Evolutionary conservation across 108 stramenopile species (phyloP).

Genomic region (Skeletonema tropicum): DNA sequence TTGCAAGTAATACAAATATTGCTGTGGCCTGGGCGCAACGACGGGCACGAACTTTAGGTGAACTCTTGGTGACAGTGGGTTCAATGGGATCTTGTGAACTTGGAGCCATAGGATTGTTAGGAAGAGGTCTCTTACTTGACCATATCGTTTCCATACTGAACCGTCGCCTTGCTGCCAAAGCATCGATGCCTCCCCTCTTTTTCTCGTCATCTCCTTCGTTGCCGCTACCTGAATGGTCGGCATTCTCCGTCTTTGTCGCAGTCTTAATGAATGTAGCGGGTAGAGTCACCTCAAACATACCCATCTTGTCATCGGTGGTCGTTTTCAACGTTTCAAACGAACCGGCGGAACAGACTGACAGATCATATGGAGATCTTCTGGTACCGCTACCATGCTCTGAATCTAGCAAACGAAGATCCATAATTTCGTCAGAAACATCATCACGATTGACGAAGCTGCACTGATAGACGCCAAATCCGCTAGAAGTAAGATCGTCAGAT

Average conservation of each 20-base stretch:
- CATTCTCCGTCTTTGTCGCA: background rate
- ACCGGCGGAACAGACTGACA: background rate
- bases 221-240: background rate
- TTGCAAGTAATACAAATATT: background rate
- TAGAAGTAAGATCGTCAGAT: background rate
- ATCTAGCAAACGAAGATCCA: background rate
- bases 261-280: background rate
- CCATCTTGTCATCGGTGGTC: background rate
- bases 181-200: background rate
- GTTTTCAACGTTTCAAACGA: background rate
- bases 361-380: background rate
- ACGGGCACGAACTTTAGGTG: background rate
- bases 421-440: background rate
- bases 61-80: background rate
- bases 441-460: background rate
- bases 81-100: background rate
- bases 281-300: background rate
- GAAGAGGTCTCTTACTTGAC: background rate
- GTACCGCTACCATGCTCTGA: background rate
- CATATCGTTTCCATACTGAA: background rate
- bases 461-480: background rate
- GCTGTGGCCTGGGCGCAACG: background rate
- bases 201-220: slow-evolving; percentile 1
- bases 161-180: background rate
- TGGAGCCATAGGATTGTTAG: background rate